Base-by-base conservation (phyloP, 768 basidiomycete species). In the Postia placenta region DNA sequence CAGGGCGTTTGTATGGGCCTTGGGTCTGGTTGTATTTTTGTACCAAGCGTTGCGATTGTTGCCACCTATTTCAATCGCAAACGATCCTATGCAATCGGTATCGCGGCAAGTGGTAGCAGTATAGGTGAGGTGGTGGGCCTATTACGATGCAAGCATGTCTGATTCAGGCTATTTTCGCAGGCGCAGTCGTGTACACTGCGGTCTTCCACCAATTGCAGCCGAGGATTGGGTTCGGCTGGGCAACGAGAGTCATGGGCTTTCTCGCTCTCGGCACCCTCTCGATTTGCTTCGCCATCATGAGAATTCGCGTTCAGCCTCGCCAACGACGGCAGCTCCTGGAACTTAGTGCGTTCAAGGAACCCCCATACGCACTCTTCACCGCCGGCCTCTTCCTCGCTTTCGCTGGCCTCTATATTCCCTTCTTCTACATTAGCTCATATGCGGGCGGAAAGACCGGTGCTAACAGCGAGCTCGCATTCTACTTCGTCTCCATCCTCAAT, bases 1-100 rank as follows among this genome's bases (percentile, higher is more conserved):
- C 79, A 81, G 61, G 79, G 73, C 2, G 61, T 82, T n/a, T 77
- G 75, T 14, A 72, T 78, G 63, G 80, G 80, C 1, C 57, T 77
- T 2, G 74, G 74, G 1, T 66, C 70, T 27, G 74, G 77, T 1
- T 56, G 77, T 17, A 60, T 77, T 20, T 80, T 76, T 63, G 57
- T 78, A 17, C 80, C 79, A 0, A 71, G 77, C 4, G 60, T 77
- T 44, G 58, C 42, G 43, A 67, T 81, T 26, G 61, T 75, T 2
- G 72, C 74, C 7, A 80, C 81, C 49, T 75, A 76, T 56, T 84
- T 81, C 62, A 63, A 70, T 22, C 64, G 60, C 22, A 68, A 69
- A 24, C 69, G 74, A 11, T 69, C 73, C 3, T 58, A 80, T 26
- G 79, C 76, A 0, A 76, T 80, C 51, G 76, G 80, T 11, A 64